Evolutionary conservation across 345 rosid species (phyloP).

Genomic region (Eucalyptus marginata): DNA sequence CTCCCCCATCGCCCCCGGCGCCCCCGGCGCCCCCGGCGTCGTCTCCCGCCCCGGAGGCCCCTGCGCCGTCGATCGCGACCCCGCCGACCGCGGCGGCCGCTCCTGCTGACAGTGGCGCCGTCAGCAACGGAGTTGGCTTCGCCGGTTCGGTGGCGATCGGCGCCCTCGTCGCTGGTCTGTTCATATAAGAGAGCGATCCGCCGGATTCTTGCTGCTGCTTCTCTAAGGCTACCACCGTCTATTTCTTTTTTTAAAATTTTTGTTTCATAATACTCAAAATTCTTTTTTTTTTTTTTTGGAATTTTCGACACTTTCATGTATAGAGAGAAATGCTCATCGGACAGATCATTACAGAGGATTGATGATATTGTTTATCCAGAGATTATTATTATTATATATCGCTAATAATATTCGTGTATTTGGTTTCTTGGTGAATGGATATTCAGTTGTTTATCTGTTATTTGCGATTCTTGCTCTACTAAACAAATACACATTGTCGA

Average conservation of each 20-base stretch:
- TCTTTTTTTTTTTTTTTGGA: too few relatives aligned
- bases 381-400: too few relatives aligned
- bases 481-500: too few relatives aligned
- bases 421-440: too few relatives aligned
- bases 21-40: neutral
- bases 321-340: neutral
- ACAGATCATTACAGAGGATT: neutral
- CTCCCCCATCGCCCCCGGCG: neutral
- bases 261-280: neutral
- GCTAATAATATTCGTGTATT: too few relatives aligned
- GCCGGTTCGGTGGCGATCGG: neutral
- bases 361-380: neutral
- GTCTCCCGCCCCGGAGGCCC: neutral
- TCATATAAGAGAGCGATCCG: neutral
- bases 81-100: slow-evolving; percentile 3
- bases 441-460: too few relatives aligned
- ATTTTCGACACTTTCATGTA: too few relatives aligned
- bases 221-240: neutral
- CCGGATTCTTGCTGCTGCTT: neutral
- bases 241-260: neutral
- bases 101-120: neutral
- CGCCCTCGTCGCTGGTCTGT: neutral
- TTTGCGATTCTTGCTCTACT: neutral
- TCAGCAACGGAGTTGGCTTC: neutral
- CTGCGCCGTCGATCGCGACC: neutral